Base-by-base conservation (phyloP, 768 basidiomycete species). In the Leccinum barrowsii region DNA sequence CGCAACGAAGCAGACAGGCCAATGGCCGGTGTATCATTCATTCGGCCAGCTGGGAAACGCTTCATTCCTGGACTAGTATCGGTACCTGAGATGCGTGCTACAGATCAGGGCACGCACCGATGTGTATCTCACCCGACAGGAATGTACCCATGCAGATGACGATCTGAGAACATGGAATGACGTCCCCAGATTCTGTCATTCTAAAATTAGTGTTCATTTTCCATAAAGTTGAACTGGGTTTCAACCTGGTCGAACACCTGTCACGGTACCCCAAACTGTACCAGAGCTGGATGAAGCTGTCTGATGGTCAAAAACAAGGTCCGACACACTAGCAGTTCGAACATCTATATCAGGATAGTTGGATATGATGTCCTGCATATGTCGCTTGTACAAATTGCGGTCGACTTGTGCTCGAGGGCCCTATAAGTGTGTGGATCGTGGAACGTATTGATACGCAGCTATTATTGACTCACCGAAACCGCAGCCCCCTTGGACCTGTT, bases 121-220 rank as follows among this genome's bases (percentile, higher is more conserved):
- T 90, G 66, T 95, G 93, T 48, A 94, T 92, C 74, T 95, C 91
- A 11, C 91, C 94, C 2, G 89, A 88, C 24, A 96, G 80, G 69
- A 96, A 96, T 0, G 94, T 96, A 7, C 94, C 94, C 0, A 93
- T 95, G 65, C 92, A 93, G 13, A 96, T 81, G 28, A 96, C 89
- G 11, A 94, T 90, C 63, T 87, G 85, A 4, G 87, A 85, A 65
- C 92, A 95, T 17, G 76, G 75, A 28, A 95, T 85, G 15, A 85
- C 67, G 52, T 93, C 87, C 10, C 91, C 90, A 4, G 82, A 78
- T 32, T 92, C 92, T 91, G 70, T 13, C 21, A 42, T 30, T 58
- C 13, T 28, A 44, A 13, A 1, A 22, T 65, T 13, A 65, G 55
- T 11, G 35, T 44, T 17, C 22, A 10, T 15, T 26, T 30, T 5